Percentiles rank a stretch among this genome's conserved stretches.
Conservation (phyloP, 805 yeast species). For the Suhomyces emberorum region DNA sequence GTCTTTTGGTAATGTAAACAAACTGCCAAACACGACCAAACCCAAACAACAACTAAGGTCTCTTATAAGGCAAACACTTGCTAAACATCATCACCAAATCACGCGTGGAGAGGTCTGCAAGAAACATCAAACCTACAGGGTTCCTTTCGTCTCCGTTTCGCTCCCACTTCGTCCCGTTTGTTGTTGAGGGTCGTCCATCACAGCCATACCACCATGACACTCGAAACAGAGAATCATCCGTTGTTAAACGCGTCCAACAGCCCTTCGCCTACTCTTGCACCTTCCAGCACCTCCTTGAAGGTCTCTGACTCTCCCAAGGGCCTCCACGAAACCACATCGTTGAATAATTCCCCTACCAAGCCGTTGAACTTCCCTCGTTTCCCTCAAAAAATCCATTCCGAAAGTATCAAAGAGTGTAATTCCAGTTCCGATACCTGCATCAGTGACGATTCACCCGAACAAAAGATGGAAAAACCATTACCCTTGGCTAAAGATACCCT, state of each 20-base stretch:
- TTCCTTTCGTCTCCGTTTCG: too few relatives aligned
- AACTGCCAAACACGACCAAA: slow-evolving; percentile 7
- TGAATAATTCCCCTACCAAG: slow-evolving; percentile 28
- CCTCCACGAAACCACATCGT: slow-evolving; percentile 8
- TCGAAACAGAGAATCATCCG: background rate
- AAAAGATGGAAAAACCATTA: slow-evolving; percentile 1
- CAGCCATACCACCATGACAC: background rate
- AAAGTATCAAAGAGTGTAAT: slow-evolving; percentile 27
- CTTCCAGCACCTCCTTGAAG: background rate
- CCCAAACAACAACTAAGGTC: background rate
- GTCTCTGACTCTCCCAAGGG: background rate
- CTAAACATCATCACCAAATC: background rate
- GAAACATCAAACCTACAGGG: too few relatives aligned
- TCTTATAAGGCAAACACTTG: background rate
- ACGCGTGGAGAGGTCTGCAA: too few relatives aligned
- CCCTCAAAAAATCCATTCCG: slow-evolving; percentile 5
- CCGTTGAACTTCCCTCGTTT: slow-evolving; percentile 28
- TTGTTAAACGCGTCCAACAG: background rate
- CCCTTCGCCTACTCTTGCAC: background rate
- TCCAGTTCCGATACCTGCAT: slow-evolving; percentile 43
- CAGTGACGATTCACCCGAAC: slow-evolving; percentile 23
- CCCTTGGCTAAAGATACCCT: slow-evolving; percentile 1
- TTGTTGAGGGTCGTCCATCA: too few relatives aligned
- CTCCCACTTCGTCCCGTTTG: too few relatives aligned
- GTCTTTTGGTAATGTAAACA: slow-evolving; percentile 3